phyloP scores from a whole-genome alignment of 306 rosid genomes.

The Calophaca sinica region DNA sequence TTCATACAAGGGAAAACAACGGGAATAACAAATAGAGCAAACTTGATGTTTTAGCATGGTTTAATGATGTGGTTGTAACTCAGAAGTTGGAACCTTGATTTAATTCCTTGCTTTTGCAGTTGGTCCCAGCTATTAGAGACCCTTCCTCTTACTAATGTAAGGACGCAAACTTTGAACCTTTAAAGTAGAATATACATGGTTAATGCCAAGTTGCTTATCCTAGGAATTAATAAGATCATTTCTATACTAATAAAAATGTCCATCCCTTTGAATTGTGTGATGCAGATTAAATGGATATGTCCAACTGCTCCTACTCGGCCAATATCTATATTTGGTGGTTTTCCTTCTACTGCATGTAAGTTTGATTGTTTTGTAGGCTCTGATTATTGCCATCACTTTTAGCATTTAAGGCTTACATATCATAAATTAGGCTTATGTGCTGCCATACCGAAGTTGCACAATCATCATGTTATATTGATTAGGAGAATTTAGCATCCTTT shows the following conservation, averaged over 20 bases:
- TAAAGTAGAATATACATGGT: constrained; percentile 20
- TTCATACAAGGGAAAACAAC: neutral
- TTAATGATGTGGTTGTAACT: constrained; percentile 18
- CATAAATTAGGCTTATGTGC: constrained; percentile 35
- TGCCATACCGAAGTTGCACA: constrained; percentile 1
- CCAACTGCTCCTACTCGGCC: constrained; percentile 99
- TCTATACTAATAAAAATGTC: constrained; percentile 25
- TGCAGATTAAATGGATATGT: constrained; percentile 98
- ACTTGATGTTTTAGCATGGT: constrained; percentile 36
- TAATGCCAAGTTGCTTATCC: constrained; percentile 13
- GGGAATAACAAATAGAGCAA: constrained; percentile 9
- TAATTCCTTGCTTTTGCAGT: constrained; percentile 62
- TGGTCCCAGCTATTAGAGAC: constrained; percentile 98
- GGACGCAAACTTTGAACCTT: constrained; percentile 44
- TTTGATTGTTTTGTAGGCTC: constrained; percentile 35
- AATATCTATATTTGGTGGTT: constrained; percentile 81
- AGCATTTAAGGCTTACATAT: constrained; percentile 8
- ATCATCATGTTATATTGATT: constrained; percentile 10
- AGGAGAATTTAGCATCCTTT: neutral
- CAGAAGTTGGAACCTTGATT: constrained; percentile 23
- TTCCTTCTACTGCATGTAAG: constrained; percentile 99
- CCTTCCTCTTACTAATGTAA: constrained; percentile 95
- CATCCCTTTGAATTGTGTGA: constrained; percentile 34
- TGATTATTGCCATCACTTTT: neutral
- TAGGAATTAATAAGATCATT: constrained; percentile 2